Conservation (phyloP, 2,329 filamentous ascomycete species). For the Fusarium bulbicola region DNA sequence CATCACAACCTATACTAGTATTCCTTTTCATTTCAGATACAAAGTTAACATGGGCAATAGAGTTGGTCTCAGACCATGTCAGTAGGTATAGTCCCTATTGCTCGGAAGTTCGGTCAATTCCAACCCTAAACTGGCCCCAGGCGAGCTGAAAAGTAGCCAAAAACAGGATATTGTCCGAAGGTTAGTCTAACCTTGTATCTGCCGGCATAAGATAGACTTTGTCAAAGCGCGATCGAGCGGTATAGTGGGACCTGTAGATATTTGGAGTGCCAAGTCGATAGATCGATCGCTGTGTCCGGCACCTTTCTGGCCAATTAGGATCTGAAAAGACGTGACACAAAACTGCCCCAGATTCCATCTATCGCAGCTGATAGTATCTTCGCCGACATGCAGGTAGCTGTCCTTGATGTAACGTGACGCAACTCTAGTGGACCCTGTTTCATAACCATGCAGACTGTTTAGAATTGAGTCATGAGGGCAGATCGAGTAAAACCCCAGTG, state of each 20-base stretch:
- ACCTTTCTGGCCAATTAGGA: neutral
- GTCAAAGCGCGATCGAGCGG: neutral
- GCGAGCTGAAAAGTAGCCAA: neutral
- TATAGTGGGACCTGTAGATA: neutral
- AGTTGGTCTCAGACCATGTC: too few relatives aligned
- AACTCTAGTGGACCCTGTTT: neutral
- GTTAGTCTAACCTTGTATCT: neutral
- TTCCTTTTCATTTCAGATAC: too few relatives aligned
- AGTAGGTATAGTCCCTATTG: neutral
- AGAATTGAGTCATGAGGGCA: neutral
- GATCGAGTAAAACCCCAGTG: neutral
- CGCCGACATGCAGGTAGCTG: too few relatives aligned
- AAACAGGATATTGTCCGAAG: neutral
- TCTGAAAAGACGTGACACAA: neutral
- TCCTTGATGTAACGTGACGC: neutral
- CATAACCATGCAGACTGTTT: neutral
- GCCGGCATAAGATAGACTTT: too few relatives aligned
- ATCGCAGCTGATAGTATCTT: neutral
- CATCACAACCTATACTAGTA: fast-evolving
- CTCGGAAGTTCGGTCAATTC: fast-evolving
- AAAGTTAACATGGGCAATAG: neutral
- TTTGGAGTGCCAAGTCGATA: neutral
- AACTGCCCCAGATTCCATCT: fast-evolving
- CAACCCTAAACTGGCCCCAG: too few relatives aligned
- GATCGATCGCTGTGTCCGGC: neutral